phyloP scores from a whole-genome alignment of 331 rosid genomes.

The Spiraea crenata region DNA sequence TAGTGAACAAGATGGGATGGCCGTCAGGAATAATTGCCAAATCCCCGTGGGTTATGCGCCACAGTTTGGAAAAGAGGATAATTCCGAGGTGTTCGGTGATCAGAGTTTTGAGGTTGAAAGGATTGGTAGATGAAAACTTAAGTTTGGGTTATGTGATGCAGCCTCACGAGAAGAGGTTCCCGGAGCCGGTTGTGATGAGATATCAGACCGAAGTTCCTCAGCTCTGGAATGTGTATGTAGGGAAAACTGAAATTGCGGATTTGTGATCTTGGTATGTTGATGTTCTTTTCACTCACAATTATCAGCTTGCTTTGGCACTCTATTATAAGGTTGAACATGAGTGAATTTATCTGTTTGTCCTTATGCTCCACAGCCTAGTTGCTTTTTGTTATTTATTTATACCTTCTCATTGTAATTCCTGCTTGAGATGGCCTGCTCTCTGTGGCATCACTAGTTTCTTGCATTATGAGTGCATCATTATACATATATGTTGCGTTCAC shows the following conservation, averaged over 20 bases:
- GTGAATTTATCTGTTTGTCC: background rate
- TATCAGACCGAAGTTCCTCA: constrained; percentile 19
- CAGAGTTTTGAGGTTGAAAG: constrained; percentile 23
- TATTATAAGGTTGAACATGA: background rate
- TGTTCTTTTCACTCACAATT: background rate
- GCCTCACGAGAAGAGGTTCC: constrained; percentile 19
- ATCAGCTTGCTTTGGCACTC: background rate
- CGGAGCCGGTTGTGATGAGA: constrained; percentile 23
- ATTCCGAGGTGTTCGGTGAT: constrained; percentile 31
- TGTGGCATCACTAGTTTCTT: background rate
- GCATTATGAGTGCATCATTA: background rate
- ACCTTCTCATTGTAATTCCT: background rate
- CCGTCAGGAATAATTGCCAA: constrained; percentile 10
- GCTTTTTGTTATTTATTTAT: background rate
- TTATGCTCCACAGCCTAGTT: background rate
- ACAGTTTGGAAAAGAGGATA: constrained; percentile 34
- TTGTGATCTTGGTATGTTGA: background rate
- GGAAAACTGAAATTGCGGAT: constrained; percentile 6
- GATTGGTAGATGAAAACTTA: constrained; percentile 24
- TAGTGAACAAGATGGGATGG: constrained; percentile 33
- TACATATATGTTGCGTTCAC: background rate
- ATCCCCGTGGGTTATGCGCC: background rate
- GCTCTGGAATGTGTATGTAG: constrained; percentile 25
- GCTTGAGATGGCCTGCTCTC: background rate
- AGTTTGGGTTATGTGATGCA: background rate